Conservation (phyloP, 768 basidiomycete genomes). For the Kwoniella pini region DNA sequence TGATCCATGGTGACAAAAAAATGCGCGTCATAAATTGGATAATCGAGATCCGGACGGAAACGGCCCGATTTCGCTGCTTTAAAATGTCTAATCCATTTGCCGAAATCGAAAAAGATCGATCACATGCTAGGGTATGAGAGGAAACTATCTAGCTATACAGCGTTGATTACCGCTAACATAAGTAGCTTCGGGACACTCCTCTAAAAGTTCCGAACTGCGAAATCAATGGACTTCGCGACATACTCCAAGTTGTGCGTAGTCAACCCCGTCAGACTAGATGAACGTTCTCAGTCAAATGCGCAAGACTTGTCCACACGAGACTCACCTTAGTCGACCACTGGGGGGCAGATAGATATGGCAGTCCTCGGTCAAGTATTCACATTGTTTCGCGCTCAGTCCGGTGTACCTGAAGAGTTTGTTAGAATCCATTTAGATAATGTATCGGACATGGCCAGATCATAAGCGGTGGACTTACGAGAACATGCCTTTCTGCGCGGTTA, state of each 20-base stretch:
- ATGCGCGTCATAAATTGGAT: too few relatives aligned
- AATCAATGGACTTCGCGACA: conserved; percentile 5
- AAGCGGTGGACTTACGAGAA: conserved; percentile 64
- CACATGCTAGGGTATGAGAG: too few relatives aligned
- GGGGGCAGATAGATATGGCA: conserved; percentile 20
- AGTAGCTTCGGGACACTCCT: too few relatives aligned
- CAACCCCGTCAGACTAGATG: conserved; percentile 6
- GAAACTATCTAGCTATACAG: too few relatives aligned
- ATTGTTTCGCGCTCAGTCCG: conserved; percentile 36
- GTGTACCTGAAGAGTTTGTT: conserved; percentile 55
- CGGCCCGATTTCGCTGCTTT: too few relatives aligned
- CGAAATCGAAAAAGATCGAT: too few relatives aligned
- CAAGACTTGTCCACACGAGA: too few relatives aligned
- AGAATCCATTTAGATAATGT: too few relatives aligned
- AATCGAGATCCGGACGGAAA: too few relatives aligned
- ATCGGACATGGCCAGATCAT: too few relatives aligned
- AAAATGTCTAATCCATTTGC: too few relatives aligned
- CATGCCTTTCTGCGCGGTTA: conserved; percentile 92
- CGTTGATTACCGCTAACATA: too few relatives aligned
- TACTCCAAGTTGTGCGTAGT: conserved; percentile 13
- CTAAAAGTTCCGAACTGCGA: conserved; percentile 1
- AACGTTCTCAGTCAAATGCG: neutral
- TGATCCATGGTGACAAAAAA: neutral
- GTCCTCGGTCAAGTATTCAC: conserved; percentile 9
- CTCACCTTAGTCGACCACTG: conserved; percentile 6